These are phyloP conservation scores for Trichosporon sp. DNA, from an alignment of 1,284 basidiomycete species.

Conservation along the genomic window DNA sequence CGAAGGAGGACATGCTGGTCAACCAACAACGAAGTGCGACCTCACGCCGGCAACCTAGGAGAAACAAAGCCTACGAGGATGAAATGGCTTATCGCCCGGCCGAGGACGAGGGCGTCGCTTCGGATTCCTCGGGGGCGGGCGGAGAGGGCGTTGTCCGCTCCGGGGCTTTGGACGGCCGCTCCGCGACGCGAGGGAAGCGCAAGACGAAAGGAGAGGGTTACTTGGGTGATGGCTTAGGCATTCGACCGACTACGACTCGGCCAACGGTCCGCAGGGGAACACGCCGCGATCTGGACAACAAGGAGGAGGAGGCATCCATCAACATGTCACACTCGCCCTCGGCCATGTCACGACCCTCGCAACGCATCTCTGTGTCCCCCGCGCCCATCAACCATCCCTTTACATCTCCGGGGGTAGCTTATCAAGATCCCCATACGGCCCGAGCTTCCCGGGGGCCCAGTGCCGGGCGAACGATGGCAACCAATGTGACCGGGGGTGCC, in stretches of 20 bases:
- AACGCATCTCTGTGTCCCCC: background rate
- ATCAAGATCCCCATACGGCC: background rate
- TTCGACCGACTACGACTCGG: slow-evolving; percentile 22
- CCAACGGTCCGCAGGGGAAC: background rate
- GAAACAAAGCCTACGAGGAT: slow-evolving; percentile 26
- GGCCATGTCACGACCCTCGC: background rate
- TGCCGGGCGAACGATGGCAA: background rate
- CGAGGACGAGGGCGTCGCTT: slow-evolving; percentile 21
- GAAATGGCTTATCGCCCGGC: slow-evolving; percentile 22
- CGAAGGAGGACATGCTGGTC: slow-evolving; percentile 29
- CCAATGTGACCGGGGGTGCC: slow-evolving; percentile 8
- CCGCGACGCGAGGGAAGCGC: slow-evolving; percentile 33
- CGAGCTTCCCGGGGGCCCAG: background rate
- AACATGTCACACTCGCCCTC: slow-evolving; percentile 1
- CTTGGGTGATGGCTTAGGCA: slow-evolving; percentile 34
- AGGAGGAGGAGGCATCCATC: background rate
- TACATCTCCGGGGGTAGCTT: background rate
- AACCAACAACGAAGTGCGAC: background rate
- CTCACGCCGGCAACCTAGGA: slow-evolving; percentile 13
- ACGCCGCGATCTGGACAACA: background rate
- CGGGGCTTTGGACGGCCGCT: slow-evolving; percentile 36
- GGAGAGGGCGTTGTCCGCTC: slow-evolving; percentile 35
- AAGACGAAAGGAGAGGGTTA: slow-evolving; percentile 38
- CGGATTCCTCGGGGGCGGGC: slow-evolving; percentile 25
- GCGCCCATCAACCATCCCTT: background rate